phyloP scores from a whole-genome alignment of 495 filamentous ascomycete species.

The Daldinia bambusicola region DNA sequence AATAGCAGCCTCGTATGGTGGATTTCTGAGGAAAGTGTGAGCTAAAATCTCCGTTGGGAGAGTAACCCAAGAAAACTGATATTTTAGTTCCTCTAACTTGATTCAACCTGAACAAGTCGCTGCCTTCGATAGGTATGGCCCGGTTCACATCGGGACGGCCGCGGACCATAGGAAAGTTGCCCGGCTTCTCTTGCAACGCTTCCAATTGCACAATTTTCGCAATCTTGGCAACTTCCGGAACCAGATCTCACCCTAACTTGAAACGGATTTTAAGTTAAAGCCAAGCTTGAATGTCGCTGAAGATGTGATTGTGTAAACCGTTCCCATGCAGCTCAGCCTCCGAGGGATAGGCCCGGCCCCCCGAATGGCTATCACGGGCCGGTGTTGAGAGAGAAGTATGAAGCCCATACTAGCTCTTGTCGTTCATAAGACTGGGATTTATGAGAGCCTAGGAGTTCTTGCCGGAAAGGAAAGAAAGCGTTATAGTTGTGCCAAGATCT shows the following conservation, averaged over 20 bases:
- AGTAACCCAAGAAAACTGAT: neutral
- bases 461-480: neutral
- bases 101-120: conserved; percentile 2
- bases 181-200: neutral
- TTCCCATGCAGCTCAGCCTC: neutral
- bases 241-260: conserved; percentile 3
- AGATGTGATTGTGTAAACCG: conserved; percentile 2
- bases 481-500: neutral
- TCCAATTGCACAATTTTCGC: neutral
- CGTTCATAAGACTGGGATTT: neutral
- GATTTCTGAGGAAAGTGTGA: conserved; percentile 1
- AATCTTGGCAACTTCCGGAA: conserved; percentile 13
- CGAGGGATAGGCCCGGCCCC: neutral
- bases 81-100: conserved; percentile 10
- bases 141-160: neutral
- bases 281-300: neutral
- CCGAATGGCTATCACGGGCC: neutral
- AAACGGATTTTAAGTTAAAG: conserved; percentile 21
- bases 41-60: conserved; percentile 4
- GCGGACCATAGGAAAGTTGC: neutral
- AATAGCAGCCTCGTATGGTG: conserved; percentile 9
- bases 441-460: neutral
- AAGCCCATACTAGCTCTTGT: neutral
- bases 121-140: neutral
- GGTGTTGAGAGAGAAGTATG: conserved; percentile 2